Base-by-base conservation (phyloP, 2,329 filamentous ascomycete species). In the Ophiostoma perfectum region DNA sequence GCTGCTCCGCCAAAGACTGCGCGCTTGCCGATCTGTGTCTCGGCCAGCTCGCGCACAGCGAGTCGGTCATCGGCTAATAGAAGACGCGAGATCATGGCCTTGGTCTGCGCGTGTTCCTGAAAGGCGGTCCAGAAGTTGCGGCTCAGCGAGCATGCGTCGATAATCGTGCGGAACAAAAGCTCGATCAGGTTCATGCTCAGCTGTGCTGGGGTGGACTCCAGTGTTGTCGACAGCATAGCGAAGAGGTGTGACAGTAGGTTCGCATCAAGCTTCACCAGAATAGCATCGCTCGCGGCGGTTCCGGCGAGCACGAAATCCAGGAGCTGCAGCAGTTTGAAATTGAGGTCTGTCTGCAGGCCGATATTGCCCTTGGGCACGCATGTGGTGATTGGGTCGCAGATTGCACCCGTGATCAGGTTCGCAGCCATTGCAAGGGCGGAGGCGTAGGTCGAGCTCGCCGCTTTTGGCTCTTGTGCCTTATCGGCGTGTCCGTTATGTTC, bases 361-460 rank as follows among this genome's bases (percentile, higher is more conserved):
- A 79, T 78, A 64, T 77, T 80, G 9, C 77, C 75, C 41, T 64
- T 45, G 68, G 81, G 80, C 55, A 75, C 77, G 8, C 81, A 79
- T 14, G 84, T 77, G 70, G 89, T 79, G 27, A 83, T 79, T 38
- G 82, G 78, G 69, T 88, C 83, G 12, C 84, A 86, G 65, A 92
- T 82, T 6, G 88, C 87, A 18, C 83, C 79, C 44, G 88, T 82
- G 5, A 63, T n/a, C 39, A 63, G 16, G 9, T 16, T 18, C 9
- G 60, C 60, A 14, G 38, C 11, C 60, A n/a, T 63, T 9, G 6
- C 16, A 39, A 63, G 5, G 14, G 60, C 60, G 9, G 14, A 9
- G 6, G 9, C 16, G 3, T 9, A 63, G 38, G 16, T n/a, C 16
- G 39, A 16, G 8, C 3, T 41, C n/a, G 14, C 16, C 12, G 41